Percentiles rank a stretch among this genome's conserved stretches.
These are phyloP conservation scores for Gracilaria vermiculophylla DNA, from an alignment of 23 red algal genomes.

Conservation along the genomic window DNA sequence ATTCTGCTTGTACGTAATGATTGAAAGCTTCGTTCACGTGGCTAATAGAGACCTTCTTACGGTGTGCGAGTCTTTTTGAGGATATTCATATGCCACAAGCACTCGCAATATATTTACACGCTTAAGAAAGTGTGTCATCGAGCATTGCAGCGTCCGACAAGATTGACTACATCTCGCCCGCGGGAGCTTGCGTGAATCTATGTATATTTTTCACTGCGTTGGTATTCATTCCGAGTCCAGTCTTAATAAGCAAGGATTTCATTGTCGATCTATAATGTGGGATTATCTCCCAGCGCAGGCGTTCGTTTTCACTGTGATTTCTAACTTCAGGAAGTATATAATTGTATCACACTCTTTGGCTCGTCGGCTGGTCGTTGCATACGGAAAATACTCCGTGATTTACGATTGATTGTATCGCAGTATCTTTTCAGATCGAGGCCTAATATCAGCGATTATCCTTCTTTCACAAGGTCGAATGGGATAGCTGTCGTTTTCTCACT, in stretches of 20 bases:
- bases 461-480: slow-evolving; percentile 28
- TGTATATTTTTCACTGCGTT: slow-evolving; percentile 23
- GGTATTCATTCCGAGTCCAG: neutral
- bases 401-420: slow-evolving; percentile 41
- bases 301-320: no score
- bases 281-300: neutral
- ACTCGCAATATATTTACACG: neutral
- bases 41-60: slow-evolving; percentile 19
- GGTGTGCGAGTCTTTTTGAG: neutral
- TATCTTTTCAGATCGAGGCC: slow-evolving; percentile 26
- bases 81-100: slow-evolving; percentile 20
- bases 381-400: no score
- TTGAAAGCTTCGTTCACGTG: slow-evolving; percentile 52
- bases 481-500: neutral
- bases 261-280: slow-evolving; percentile 9
- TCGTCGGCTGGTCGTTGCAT: no score
- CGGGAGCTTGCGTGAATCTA: neutral
- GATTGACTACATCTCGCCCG: neutral
- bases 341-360: no score
- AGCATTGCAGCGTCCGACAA: neutral
- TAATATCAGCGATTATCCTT: slow-evolving; percentile 2
- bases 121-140: neutral
- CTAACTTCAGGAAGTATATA: no score
- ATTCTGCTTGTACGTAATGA: slow-evolving; percentile 16
- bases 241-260: neutral